Evolutionary conservation across 306 rosid species (phyloP).

Genomic region (Dalbergia oliveri): DNA sequence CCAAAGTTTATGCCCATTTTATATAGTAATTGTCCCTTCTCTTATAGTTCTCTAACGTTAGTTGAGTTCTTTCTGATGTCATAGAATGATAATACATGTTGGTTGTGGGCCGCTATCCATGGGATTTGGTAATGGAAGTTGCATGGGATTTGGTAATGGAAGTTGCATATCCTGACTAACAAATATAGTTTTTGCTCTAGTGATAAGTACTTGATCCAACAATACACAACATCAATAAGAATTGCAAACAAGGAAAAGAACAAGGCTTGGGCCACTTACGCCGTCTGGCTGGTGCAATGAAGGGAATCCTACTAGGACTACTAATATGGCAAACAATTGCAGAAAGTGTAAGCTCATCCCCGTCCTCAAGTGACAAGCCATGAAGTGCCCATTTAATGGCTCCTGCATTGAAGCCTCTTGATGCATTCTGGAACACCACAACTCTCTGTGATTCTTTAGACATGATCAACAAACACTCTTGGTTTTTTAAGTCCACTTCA

Average conservation of each 20-base stretch:
- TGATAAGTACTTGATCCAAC: too few relatives aligned
- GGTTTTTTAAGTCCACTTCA: slow-evolving; percentile 12
- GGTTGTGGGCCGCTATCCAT: too few relatives aligned
- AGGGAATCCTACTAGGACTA: slow-evolving; percentile 63
- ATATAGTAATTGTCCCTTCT: not conserved
- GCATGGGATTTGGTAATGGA: too few relatives aligned
- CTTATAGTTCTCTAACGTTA: not conserved
- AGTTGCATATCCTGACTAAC: too few relatives aligned
- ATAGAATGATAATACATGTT: too few relatives aligned
- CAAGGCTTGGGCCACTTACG: slow-evolving; percentile 46
- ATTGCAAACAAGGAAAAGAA: slow-evolving; percentile 4
- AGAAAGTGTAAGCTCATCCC: slow-evolving; percentile 70
- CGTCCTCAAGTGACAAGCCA: slow-evolving; percentile 56
- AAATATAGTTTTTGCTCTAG: too few relatives aligned
- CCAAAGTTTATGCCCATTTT: not conserved
- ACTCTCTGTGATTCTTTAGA: slow-evolving; percentile 48
- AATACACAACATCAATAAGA: not conserved
- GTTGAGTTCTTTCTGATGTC: too few relatives aligned
- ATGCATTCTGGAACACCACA: slow-evolving; percentile 71
- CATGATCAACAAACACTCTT: slow-evolving; percentile 9
- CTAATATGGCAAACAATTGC: slow-evolving; percentile 66
- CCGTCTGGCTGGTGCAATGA: slow-evolving; percentile 45
- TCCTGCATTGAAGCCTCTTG: slow-evolving; percentile 55
- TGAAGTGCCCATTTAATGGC: slow-evolving; percentile 58
- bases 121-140: too few relatives aligned